These are phyloP conservation scores for Ascochyta pisi DNA, from an alignment of 2,329 filamentous ascomycete species.

Conservation along the genomic window DNA sequence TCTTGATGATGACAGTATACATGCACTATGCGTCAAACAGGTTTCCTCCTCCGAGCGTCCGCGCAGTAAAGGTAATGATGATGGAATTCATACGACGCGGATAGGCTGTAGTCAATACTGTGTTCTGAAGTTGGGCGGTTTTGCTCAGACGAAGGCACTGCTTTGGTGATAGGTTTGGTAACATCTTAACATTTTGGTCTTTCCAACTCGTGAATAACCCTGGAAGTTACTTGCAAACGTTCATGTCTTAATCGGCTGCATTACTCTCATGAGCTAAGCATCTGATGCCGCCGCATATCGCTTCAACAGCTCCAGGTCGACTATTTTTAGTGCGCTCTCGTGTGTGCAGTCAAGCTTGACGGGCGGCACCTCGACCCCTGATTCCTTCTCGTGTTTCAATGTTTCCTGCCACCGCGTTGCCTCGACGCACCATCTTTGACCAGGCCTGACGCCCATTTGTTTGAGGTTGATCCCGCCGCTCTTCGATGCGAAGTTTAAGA, in stretches of 20 bases:
- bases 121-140: too few relatives aligned
- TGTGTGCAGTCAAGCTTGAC: conserved; percentile 22
- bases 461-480: conserved; percentile 18
- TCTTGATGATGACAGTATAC: too few relatives aligned
- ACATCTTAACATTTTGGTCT: too few relatives aligned
- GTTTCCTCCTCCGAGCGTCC: too few relatives aligned
- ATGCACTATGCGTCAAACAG: too few relatives aligned
- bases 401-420: conserved; percentile 18
- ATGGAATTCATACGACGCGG: too few relatives aligned
- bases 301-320: conserved; percentile 19
- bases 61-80: too few relatives aligned
- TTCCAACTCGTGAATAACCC: too few relatives aligned
- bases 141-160: too few relatives aligned
- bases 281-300: conserved; percentile 12
- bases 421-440: conserved; percentile 22
- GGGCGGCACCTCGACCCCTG: conserved; percentile 12
- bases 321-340: conserved; percentile 14
- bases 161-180: too few relatives aligned
- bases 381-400: conserved; percentile 12
- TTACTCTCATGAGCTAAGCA: not conserved
- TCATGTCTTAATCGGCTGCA: not conserved
- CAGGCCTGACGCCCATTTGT: conserved; percentile 20
- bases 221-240: not conserved
- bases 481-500: conserved; percentile 21
- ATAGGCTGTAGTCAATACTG: too few relatives aligned